Percentiles rank a stretch among this genome's conserved stretches.
phyloP scores from a whole-genome alignment of 2,329 filamentous ascomycete species.

The Botrytis byssoidea region DNA sequence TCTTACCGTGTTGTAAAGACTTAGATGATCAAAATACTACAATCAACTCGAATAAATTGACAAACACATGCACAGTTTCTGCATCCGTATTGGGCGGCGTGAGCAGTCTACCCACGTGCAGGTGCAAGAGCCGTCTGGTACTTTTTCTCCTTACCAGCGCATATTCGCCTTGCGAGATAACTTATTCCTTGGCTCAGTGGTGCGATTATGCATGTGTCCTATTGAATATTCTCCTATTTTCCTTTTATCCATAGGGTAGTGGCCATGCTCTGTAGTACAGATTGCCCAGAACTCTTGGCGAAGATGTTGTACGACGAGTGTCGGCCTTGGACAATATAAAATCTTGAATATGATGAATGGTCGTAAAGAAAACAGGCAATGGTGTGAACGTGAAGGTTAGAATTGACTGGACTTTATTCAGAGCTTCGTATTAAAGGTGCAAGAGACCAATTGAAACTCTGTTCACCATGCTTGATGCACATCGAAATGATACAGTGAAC shows the following conservation, averaged over 20 bases:
- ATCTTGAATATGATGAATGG: not conserved
- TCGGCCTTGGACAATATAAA: not conserved
- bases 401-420: not conserved
- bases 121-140: not conserved
- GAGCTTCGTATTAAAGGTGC: not conserved
- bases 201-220: not conserved
- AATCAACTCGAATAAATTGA: not conserved
- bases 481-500: not conserved
- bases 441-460: not conserved
- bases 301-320: not conserved
- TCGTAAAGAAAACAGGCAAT: not conserved
- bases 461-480: not conserved
- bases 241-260: not conserved
- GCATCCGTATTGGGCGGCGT: not conserved
- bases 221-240: not conserved
- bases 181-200: not conserved
- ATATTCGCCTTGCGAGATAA: not conserved
- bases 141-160: not conserved
- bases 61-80: not conserved
- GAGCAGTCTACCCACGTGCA: not conserved
- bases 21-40: not conserved
- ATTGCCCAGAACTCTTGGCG: slow-evolving; percentile 7
- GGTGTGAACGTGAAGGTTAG: not conserved
- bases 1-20: not conserved
- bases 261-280: not conserved